These are phyloP conservation scores for Arachis monticola DNA, from an alignment of 331 rosid species.

Conservation along the genomic window DNA sequence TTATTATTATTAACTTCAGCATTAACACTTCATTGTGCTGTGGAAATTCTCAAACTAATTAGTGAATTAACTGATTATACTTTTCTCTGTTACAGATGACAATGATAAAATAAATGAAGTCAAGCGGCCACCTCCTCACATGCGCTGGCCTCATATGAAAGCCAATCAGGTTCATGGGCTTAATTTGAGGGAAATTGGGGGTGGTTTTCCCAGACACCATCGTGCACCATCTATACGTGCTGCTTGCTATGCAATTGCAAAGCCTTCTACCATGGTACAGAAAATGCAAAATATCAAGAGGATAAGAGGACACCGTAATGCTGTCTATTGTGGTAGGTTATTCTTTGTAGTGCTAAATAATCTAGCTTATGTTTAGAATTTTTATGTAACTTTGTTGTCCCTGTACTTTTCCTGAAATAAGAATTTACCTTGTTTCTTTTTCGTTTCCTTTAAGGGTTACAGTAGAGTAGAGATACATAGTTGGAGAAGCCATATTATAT, in stretches of 20 bases:
- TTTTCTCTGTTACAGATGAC: slow-evolving; percentile 57
- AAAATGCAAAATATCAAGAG: slow-evolving; percentile 89
- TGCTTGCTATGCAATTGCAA: slow-evolving; percentile 94
- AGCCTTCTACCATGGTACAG: slow-evolving; percentile 95
- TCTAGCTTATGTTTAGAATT: slow-evolving; percentile 26
- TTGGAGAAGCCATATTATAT: neutral
- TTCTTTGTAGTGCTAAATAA: slow-evolving; percentile 24
- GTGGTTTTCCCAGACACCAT: slow-evolving; percentile 93
- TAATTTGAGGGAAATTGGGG: slow-evolving; percentile 95
- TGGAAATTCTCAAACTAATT: slow-evolving; percentile 3
- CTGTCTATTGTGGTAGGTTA: slow-evolving; percentile 96
- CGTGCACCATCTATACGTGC: slow-evolving; percentile 97
- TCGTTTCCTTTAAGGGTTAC: slow-evolving; percentile 10
- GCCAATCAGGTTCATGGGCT: slow-evolving; percentile 96
- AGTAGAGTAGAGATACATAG: slow-evolving; percentile 22
- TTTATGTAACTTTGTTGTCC: slow-evolving; percentile 31
- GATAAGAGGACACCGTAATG: slow-evolving; percentile 95
- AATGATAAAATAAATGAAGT: slow-evolving; percentile 54
- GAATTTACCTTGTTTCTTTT: neutral
- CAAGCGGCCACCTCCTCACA: slow-evolving; percentile 64
- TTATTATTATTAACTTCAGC: slow-evolving; percentile 1
- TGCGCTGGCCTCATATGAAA: slow-evolving; percentile 99
- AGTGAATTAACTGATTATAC: slow-evolving; percentile 35
- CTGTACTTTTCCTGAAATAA: slow-evolving; percentile 14
- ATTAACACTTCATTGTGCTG: slow-evolving; percentile 12